Base-by-base conservation (phyloP, 192 early-diverging fungal genomes). In the Coemansia sp. region DNA sequence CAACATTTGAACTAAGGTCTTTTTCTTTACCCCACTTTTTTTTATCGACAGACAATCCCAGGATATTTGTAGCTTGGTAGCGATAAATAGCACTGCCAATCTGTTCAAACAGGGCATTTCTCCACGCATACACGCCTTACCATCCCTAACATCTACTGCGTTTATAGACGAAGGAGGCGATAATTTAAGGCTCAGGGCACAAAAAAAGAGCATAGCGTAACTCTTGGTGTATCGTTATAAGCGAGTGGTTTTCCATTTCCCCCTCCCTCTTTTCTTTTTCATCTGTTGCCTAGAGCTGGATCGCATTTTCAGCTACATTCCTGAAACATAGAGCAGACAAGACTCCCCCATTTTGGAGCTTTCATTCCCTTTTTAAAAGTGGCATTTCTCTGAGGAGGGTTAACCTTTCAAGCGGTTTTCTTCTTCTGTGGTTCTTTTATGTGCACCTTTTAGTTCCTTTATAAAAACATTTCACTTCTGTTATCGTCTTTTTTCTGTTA, bases 221-320 rank as follows among this genome's bases (percentile, higher is more conserved):
- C 23, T 13, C 4, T 44, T 13, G 10, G 43, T 12, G 10, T 44
- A 13, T 44, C 13, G 13, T 44, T 44, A 13, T 44, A 9, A 44
- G 13, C 43, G n/a, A 26, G 26, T 26, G 26, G 26, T 26, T 26
- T 26, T 23, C 57, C 12, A 2, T 37, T 56, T 23, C 23, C 10
- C 19, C 54, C 40, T 12, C 45, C 41, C 61, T 38, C n/a, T 63
- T 44, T 68, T 58, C 37, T 9, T n/a, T 63, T 44, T 68, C 38
- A 8, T 9, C 37, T 56, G 56, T 40, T n/a, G 39, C 56, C 56
- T 23, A 21, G 15, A 11, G 19, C 43, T 57, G 56, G 64, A 57
- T 57, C 64, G 40, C 64, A 66, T 66, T 66, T 66, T 66, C 50
- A 66, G 37, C 54, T 57, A 44, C 64, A 66, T 66, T 66, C 64